Evolutionary conservation across 2,329 filamentous ascomycete species (phyloP), one percentile per base, ranked within the genome.

Genomic region (Microdochium paspali): DNA sequence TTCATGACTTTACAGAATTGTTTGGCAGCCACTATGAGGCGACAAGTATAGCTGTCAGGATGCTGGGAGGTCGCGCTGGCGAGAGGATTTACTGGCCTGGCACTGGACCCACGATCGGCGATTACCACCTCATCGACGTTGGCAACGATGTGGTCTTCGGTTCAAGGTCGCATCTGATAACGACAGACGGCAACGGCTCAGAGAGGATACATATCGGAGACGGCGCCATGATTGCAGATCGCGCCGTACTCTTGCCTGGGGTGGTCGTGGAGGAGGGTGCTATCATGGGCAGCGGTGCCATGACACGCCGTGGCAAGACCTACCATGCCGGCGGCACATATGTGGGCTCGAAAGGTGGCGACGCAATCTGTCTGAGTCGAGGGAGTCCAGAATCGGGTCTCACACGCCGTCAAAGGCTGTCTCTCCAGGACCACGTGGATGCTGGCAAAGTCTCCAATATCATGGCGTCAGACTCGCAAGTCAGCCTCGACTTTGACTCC

Each of bases 131-230:
- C 1, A 54, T 80, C 10, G 69, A 79, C 23, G 65, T 80, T 50
- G 77, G 77, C 10, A 70, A 79, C 48, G 72, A 80, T 57, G 76
- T 80, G n/a, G 74, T 80, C 10, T 80, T 80, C 51, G 76, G 77
- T 0, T 79, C 75, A 12, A 68, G 75, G 2, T 71, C 75, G 3
- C 69, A 76, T 48, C 54, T 80, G 0, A 59, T 79, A 25, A 79
- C 74, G 1, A 73, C 73, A 0, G 76, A 80, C 55, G 72, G 68
- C 2, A 60, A 57, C 21, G 71, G 76, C 1, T 73, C 71, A 10
- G 72, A 73, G 13, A 61, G 55, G 9, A 65, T 80, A 44, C 65
- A 59, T 12, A 69, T 80, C 44, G 58, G 63, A 6, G 67, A 73
- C 48, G 63, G 71, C 1, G 68, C 74, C 20, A 80, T 80, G 76